Evolutionary conservation across 2,329 filamentous ascomycete genomes (phyloP), one percentile per base, ranked within the genome.

Genomic region (Lasiodiplodia hormozganensis): DNA sequence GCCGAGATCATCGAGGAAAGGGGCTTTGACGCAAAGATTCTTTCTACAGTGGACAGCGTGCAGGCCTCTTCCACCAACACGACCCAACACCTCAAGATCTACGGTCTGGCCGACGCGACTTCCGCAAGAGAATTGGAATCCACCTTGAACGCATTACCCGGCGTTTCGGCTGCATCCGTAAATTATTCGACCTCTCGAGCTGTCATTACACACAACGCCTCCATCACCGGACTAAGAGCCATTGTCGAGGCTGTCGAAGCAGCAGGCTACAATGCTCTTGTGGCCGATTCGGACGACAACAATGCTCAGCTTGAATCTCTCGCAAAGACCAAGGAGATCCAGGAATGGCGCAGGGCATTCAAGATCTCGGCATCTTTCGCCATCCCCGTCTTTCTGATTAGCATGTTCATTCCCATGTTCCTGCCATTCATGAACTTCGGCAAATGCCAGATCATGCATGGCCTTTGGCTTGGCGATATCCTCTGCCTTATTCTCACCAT

Each of bases 231-330:
- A 2, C 86, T 99, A 25, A 90, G 96, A 53, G 88, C 87, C 4
- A 86, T 98, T 40, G 95, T 97, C 8, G 93, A 94, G 74, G 82
- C 87, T 0, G 88, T 97, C 53, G 95, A 99, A 80, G 85, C 85
- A n/a, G 84, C 88, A 23, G 94, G 95, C 2, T 93, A 92, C 78
- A 97, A 97, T 77, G 96, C 95, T 1, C 84, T 99, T 2, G 87
- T 98, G 12, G 90, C 94, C 0, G 95, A 98, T 72, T 91, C 90
- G 65, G 93, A 98, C 74, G 96, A 99, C 81, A 98, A 97, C 78
- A 97, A 97, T 76, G 95, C 96, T 1, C 96, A 99, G 77, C 87
- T 99, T 2, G 94, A 98, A 79, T 98, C 96, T 1, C 86, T 99
- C 2, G 92, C 96, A 10, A 99, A 99, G 82, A 98, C 96, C 0